Conservation (phyloP, 2,329 filamentous ascomycete genomes). For the Sphaerulina populicola region DNA sequence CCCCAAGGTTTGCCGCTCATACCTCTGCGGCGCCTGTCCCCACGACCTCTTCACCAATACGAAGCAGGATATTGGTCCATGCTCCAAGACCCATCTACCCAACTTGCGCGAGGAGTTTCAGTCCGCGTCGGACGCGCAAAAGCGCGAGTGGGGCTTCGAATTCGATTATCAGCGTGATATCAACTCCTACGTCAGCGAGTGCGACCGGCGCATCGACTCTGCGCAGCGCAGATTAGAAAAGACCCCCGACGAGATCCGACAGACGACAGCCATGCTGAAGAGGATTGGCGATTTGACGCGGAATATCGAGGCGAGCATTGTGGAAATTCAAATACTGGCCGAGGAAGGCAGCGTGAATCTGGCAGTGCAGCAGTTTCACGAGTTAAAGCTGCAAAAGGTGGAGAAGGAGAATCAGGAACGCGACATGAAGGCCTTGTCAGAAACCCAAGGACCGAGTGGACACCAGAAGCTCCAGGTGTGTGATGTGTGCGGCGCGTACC, state of each 20-base stretch:
- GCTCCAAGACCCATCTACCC: slow-evolving; percentile 81
- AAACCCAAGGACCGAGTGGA: slow-evolving; percentile 84
- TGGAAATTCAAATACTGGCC: slow-evolving; percentile 78
- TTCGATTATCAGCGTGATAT: slow-evolving; percentile 96
- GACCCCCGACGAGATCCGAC: slow-evolving; percentile 86
- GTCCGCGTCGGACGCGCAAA: slow-evolving; percentile 59
- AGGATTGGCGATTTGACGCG: slow-evolving; percentile 71
- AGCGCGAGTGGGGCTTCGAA: slow-evolving; percentile 77
- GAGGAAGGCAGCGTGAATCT: slow-evolving; percentile 71
- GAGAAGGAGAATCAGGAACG: slow-evolving; percentile 76
- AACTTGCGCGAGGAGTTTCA: slow-evolving; percentile 85
- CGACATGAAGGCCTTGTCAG: slow-evolving; percentile 80
- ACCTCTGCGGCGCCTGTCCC: slow-evolving; percentile 85
- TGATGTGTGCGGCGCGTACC: slow-evolving; percentile 94
- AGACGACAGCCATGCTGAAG: slow-evolving; percentile 85
- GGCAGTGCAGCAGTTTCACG: slow-evolving; percentile 81
- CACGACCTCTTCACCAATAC: slow-evolving; percentile 99
- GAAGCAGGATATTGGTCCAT: slow-evolving; percentile 90
- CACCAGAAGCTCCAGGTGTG: slow-evolving; percentile 98
- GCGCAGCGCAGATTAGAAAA: slow-evolving; percentile 89
- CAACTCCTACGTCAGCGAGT: slow-evolving; percentile 93
- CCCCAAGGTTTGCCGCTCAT: slow-evolving; percentile 88
- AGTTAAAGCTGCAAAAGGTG: slow-evolving; percentile 69
- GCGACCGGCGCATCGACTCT: slow-evolving; percentile 84
- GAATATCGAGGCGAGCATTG: slow-evolving; percentile 70